Evolutionary conservation across 2,329 filamentous ascomycete species (phyloP).

Genomic region (Herpotrichia juniperi): DNA sequence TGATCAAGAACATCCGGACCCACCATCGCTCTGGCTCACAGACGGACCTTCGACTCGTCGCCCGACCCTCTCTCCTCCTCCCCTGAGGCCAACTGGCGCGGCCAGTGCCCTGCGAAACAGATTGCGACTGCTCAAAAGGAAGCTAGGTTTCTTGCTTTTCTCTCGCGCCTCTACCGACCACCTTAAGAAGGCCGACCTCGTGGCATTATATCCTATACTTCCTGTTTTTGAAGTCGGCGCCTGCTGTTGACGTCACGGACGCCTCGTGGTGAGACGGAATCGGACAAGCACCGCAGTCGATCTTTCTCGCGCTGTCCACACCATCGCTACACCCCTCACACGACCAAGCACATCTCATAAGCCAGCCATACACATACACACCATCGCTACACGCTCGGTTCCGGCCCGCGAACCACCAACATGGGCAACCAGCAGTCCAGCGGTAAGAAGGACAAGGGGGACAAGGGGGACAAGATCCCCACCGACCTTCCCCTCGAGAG

Average conservation of each 20-base stretch:
- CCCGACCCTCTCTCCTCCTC: slow-evolving; percentile 36
- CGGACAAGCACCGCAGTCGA: slow-evolving; percentile 15
- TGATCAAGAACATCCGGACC: slow-evolving; percentile 17
- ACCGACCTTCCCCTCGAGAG: slow-evolving; percentile 72
- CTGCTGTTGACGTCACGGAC: slow-evolving; percentile 22
- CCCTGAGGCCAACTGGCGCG: slow-evolving; percentile 29
- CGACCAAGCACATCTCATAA: not conserved
- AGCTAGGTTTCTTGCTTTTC: slow-evolving; percentile 52
- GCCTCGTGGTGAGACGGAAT: slow-evolving; percentile 20
- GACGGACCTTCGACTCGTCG: slow-evolving; percentile 38
- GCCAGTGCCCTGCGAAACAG: slow-evolving; percentile 37
- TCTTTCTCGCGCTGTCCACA: slow-evolving; percentile 21
- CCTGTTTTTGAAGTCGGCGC: slow-evolving; percentile 5
- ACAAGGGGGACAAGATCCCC: slow-evolving; percentile 49
- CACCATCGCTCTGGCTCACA: slow-evolving; percentile 48
- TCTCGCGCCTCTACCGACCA: slow-evolving; percentile 52
- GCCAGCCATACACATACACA: slow-evolving; percentile 14
- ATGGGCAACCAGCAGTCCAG: slow-evolving; percentile 83
- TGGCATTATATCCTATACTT: slow-evolving; percentile 13
- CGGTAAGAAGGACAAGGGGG: slow-evolving; percentile 53
- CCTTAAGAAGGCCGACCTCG: slow-evolving; percentile 43
- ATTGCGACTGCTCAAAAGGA: slow-evolving; percentile 49
- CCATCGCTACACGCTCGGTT: slow-evolving; percentile 11
- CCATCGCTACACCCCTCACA: slow-evolving; percentile 23
- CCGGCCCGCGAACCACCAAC: slow-evolving; percentile 44